A percentile compares a stretch with the other conserved stretches of the same genome.
Evolutionary conservation across 75 land plant species (phyloP).

Genomic region (Sequoia sempervirens): DNA sequence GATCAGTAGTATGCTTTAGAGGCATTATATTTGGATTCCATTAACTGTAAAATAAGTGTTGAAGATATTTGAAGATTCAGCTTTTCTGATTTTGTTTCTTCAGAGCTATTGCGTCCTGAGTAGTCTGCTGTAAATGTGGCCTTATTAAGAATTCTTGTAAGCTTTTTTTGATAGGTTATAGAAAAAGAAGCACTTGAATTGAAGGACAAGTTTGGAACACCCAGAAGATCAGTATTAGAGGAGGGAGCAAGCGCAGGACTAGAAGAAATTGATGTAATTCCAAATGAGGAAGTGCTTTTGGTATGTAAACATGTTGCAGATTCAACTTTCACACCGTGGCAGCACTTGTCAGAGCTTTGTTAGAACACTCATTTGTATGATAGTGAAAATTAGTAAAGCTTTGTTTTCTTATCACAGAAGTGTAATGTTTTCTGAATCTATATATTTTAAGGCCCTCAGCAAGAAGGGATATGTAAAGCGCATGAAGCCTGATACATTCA

Average conservation of each 20-base stretch:
- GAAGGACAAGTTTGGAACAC: constrained; percentile 74
- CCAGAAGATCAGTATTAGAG: constrained; percentile 76
- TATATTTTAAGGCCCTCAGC: constrained; percentile 59
- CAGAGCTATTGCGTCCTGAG: not conserved
- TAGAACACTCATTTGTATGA: not conserved
- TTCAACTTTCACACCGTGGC: not conserved
- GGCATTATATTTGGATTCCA: not conserved
- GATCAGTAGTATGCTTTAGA: not conserved
- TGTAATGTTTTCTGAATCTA: not conserved
- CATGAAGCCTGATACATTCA: constrained; percentile 79
- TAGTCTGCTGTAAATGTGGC: not conserved
- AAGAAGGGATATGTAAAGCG: constrained; percentile 96
- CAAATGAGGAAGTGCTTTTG: constrained; percentile 88
- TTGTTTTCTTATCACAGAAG: not conserved
- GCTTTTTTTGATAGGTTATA: constrained; percentile 37
- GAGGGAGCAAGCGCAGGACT: constrained; percentile 60
- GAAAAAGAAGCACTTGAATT: constrained; percentile 89
- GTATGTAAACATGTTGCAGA: constrained; percentile 9
- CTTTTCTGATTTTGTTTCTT: not conserved
- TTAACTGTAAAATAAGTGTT: not conserved
- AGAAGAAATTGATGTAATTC: constrained; percentile 91
- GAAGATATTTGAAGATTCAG: not conserved
- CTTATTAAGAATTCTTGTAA: not conserved
- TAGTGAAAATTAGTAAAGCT: not conserved
- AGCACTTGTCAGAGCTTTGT: not conserved